A percentile compares a stretch with the other conserved stretches of the same genome.
Conservation (phyloP, 106 monocot species). For the Hemerocallis citrina region DNA sequence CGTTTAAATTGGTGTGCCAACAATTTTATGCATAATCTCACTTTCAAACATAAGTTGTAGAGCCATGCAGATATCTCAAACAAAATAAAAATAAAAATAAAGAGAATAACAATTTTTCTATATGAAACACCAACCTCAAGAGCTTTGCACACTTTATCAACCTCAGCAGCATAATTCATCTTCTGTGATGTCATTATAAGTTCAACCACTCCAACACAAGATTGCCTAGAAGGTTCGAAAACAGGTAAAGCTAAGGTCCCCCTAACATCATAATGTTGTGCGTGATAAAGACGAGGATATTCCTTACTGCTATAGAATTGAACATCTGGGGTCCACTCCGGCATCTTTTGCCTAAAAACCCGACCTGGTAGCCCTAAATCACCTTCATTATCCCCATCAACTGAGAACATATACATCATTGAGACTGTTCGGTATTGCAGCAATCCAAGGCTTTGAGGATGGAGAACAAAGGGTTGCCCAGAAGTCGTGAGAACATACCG, state of each 20-base stretch:
- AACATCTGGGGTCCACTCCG: conserved; percentile 91
- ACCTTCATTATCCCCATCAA: conserved; percentile 38
- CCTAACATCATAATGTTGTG: conserved; percentile 51
- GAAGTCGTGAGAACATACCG: conserved; percentile 67
- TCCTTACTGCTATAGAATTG: conserved; percentile 71
- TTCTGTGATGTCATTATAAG: conserved; percentile 74
- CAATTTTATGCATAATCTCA: not conserved
- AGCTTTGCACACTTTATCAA: conserved; percentile 92
- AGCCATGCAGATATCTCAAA: not conserved
- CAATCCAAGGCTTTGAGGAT: conserved; percentile 35
- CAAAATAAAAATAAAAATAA: not conserved
- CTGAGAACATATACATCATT: conserved; percentile 51
- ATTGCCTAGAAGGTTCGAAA: conserved; percentile 48
- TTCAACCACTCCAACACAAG: conserved; percentile 83
- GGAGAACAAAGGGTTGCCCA: conserved; percentile 75
- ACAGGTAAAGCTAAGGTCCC: conserved; percentile 74
- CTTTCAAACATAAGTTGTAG: not conserved
- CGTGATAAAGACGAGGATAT: conserved; percentile 65
- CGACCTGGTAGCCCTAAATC: conserved; percentile 77
- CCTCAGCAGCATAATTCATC: conserved; percentile 78
- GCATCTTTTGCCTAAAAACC: conserved; percentile 49
- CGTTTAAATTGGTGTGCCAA: not conserved
- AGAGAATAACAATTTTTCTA: not conserved
- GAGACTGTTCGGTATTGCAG: conserved; percentile 69
- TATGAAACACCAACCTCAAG: conserved; percentile 57